Evolutionary conservation across 2,329 filamentous ascomycete genomes (phyloP), one percentile per base, ranked within the genome.

Genomic region (Fusarium transvaalense): DNA sequence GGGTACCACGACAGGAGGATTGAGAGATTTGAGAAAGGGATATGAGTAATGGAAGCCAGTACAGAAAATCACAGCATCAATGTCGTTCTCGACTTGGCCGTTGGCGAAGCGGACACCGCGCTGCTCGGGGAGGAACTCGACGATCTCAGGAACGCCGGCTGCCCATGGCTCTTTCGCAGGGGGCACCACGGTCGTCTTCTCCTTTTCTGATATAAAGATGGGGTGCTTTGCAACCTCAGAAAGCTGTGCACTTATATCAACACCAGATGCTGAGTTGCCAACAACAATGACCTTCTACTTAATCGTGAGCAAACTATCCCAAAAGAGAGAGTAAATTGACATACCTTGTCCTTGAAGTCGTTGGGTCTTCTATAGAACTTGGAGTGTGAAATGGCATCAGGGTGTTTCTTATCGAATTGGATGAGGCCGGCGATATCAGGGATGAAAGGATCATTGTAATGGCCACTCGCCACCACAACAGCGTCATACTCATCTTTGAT

Each of bases 21-120:
- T 43, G 10, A 85, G 71, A 4, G 76, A 74, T 25, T 77, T 73
- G 8, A 89, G 73, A 73, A 97, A 97, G 0, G 93, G 93, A 56
- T 91, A 91, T 1, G 90, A 88, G 79, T 93, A 97, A 64, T 95
- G 87, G 75, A 96, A 97, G 0, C 94, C 94, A 0, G 94, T 97
- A 76, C 92, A 93, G 78, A 94, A 97, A 17, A 97, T 76, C 13
- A 97, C 81, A 0, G 87, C 84, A 73, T 97, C 93, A 48, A 97
- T 79, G 25, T 88, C 81, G 3, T 79, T 78, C 75, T 93, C 91
- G 10, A 90, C 74, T 0, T 82, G 82, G 2, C 89, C 89, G 67
- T 92, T 83, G 41, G 84, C 81, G 60, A 95, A 92, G 35, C 84
- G 82, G 0, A 93, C 56, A 83, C 76, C n/a, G 80, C 81, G 25